These are phyloP conservation scores for Arthrinium puccinioides DNA, from an alignment of 2,329 filamentous ascomycete species.

Conservation along the genomic window DNA sequence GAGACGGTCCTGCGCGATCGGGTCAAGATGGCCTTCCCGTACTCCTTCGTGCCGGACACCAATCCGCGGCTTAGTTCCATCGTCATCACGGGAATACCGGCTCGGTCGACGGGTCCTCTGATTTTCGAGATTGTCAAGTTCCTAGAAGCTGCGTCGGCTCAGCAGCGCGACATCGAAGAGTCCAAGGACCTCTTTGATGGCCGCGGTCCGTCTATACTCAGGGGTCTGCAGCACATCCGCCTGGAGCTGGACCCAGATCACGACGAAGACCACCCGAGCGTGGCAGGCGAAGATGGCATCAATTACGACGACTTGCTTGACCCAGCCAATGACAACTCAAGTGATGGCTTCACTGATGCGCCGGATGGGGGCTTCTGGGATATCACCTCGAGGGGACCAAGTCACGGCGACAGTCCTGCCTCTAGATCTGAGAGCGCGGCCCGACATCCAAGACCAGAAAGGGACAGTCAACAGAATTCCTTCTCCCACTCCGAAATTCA, in stretches of 20 bases:
- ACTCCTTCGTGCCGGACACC: slow-evolving; percentile 44
- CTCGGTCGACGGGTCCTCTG: slow-evolving; percentile 42
- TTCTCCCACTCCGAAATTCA: slow-evolving; percentile 9
- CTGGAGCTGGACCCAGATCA: slow-evolving; percentile 46
- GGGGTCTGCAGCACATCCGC: slow-evolving; percentile 44
- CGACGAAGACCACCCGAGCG: slow-evolving; percentile 24
- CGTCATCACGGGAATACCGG: slow-evolving; percentile 47
- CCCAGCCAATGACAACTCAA: slow-evolving; percentile 22
- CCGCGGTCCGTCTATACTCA: slow-evolving; percentile 34
- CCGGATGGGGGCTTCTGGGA: slow-evolving; percentile 14
- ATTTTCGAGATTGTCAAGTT: slow-evolving; percentile 41
- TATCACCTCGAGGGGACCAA: slow-evolving; percentile 8
- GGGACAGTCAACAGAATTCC: too few relatives aligned
- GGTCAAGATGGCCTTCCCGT: slow-evolving; percentile 38
- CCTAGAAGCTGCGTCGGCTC: slow-evolving; percentile 35
- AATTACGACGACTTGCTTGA: slow-evolving; percentile 36
- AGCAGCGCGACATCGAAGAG: slow-evolving; percentile 39
- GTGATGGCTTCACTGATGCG: too few relatives aligned
- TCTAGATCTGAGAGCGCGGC: too few relatives aligned
- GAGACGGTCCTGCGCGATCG: slow-evolving; percentile 36
- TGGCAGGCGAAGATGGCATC: slow-evolving; percentile 23
- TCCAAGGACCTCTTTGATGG: slow-evolving; percentile 13
- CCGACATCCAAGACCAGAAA: too few relatives aligned
- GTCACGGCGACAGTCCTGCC: not conserved
- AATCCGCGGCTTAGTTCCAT: slow-evolving; percentile 48